These are phyloP conservation scores for Trypanosoma theileri DNA, from an alignment of 208 protist species.

Conservation along the genomic window DNA sequence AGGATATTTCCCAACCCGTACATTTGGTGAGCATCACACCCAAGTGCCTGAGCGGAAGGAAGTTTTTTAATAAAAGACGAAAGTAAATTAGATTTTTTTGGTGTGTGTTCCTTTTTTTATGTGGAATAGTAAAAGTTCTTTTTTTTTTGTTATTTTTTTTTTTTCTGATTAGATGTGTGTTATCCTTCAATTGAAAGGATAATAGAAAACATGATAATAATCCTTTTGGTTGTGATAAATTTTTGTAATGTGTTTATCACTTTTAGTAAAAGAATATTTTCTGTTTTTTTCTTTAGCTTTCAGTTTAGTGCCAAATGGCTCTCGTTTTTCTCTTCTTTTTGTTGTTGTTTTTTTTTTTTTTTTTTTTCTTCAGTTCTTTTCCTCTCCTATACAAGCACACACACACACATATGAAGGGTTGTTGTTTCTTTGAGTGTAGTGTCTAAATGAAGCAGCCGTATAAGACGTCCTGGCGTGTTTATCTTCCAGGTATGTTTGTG, in stretches of 20 bases:
- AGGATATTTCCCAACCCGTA: conserved; percentile 53
- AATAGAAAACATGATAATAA: neutral
- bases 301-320: neutral
- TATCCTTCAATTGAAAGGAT: conserved; percentile 2
- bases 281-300: conserved; percentile 1
- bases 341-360: neutral
- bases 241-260: conserved; percentile 4
- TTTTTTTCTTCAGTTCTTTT: neutral
- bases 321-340: conserved; percentile 2
- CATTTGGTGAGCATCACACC: conserved; percentile 68
- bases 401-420: neutral
- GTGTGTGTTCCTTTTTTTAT: conserved; percentile 4
- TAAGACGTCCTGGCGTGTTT: conserved; percentile 77
- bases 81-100: conserved; percentile 14
- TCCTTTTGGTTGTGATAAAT: conserved; percentile 9
- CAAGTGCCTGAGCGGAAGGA: conserved; percentile 42
- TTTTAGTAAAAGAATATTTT: too few species aligned
- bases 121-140: neutral
- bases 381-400: neutral
- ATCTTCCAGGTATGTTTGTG: conserved; percentile 73
- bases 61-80: conserved; percentile 51
- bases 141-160: conserved; percentile 14
- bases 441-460: conserved; percentile 67
- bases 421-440: conserved; percentile 1
- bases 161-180: conserved; percentile 6